Conservation (phyloP, 169 alveolate species). For the Eimeria acervulina region DNA sequence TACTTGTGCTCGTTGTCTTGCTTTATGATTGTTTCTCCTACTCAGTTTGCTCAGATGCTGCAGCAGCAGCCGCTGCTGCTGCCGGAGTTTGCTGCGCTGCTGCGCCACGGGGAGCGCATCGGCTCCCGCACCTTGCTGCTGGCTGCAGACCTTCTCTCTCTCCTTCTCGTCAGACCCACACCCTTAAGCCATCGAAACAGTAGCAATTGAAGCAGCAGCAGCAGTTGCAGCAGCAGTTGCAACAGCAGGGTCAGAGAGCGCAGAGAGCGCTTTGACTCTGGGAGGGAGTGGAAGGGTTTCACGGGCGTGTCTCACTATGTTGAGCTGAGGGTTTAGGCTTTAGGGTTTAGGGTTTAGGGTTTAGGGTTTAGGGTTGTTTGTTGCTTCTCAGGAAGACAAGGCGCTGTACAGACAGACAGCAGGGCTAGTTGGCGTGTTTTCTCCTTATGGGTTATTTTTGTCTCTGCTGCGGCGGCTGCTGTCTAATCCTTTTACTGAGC, state of each 20-base stretch:
- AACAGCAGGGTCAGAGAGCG: neutral
- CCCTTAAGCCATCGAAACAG: neutral
- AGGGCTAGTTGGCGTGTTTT: constrained; percentile 50
- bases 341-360: constrained; percentile 15
- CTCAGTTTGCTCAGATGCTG: constrained; percentile 44
- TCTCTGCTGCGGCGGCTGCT: constrained; percentile 79
- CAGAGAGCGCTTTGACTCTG: too few species aligned
- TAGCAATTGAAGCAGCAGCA: neutral
- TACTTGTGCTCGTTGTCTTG: constrained; percentile 72
- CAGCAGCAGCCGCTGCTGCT: constrained; percentile 70
- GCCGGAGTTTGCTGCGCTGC: constrained; percentile 68
- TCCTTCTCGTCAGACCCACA: constrained; percentile 46
- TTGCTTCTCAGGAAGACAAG: constrained; percentile 53
- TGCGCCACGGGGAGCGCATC: constrained; percentile 57
- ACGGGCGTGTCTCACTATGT: too few species aligned
- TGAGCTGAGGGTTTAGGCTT: neutral
- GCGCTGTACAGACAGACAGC: constrained; percentile 65
- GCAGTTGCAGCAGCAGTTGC: constrained; percentile 17
- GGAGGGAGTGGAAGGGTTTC: too few species aligned
- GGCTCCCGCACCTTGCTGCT: constrained; percentile 76
- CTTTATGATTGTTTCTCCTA: constrained; percentile 51
- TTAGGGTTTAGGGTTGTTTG: constrained; percentile 6
- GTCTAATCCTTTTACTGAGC: constrained; percentile 19
- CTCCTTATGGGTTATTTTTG: constrained; percentile 73
- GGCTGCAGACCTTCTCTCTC: constrained; percentile 74